Evolutionary conservation across 179 eudicot species (phyloP), one percentile per base, ranked within the genome.

Genomic region (Actinidia chinensis): DNA sequence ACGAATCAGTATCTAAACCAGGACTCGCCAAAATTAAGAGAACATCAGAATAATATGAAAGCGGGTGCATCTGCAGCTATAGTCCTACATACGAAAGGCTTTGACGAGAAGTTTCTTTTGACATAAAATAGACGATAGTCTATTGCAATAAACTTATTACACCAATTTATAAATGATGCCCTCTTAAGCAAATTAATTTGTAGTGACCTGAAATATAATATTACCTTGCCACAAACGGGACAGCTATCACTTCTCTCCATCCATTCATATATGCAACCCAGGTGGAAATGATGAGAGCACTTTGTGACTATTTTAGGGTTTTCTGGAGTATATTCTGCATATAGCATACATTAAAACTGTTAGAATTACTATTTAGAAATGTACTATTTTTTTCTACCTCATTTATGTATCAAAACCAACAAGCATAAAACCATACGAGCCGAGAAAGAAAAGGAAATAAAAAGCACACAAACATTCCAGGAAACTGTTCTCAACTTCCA

Each of bases 211-310:
- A 9, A 61, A 48, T 11, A 75, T 15, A 43, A 44, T 43, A 51
- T 68, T 89, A 89, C 92, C 91, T 84, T 81, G 84, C 82, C 85
- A 88, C 94, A 89, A 58, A 91, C 76, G 18, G 94, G 94, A 78
- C 94, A 91, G 54, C 55, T 78, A 12, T 86, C 84, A 78, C 92
- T 91, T 89, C 89, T 83, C 84, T 91, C 92, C 95, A 86, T 82
- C 95, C 92, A 91, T 44, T 84, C 95, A 46, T 88, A 88, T 85
- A 91, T 89, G 84, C 95, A 88, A 60, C 90, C 84, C 33, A 91
- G 88, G 80, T 91, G 95, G 81, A 83, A 91, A 88, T 89, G 89
- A 79, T 91, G 95, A 67, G 78, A 80, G 71, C 92, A 89, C 72
- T 84, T 75, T 71, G 92, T 73, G 22, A 82, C 28, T 28, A 91